Evolutionary conservation across 2,329 filamentous ascomycete genomes (phyloP), one percentile per base, ranked within the genome.

Genomic region (Colletotrichum musae): DNA sequence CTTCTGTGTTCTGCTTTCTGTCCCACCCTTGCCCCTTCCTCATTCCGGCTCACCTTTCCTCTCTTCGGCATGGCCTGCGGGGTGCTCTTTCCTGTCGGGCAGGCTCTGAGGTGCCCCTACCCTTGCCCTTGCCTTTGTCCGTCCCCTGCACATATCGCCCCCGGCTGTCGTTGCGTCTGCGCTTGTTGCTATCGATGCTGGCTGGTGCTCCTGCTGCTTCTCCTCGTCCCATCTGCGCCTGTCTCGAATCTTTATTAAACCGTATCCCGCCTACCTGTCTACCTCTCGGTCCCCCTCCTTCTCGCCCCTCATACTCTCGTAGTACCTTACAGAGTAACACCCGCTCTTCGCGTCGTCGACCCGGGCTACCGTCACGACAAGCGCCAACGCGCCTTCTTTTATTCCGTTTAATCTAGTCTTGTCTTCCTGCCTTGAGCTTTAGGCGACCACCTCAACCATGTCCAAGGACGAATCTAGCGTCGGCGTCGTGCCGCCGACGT

Each of bases 401-500:
- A 39, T 45, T 58, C 47, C 36, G 10, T 21, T 28, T 10, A 16
- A 56, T 24, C 12, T 36, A n/a, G 10, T n/a, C 18, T 36, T 24
- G 26, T 32, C 26, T 16, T 26, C 45, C 13, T 50, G 3, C 36
- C 62, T 50, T 21, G 66, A 48, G 32, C 62, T 41, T 47, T 36
- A 45, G 61, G 43, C 43, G 26, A 57, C 18, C 36, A 18, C 48
- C 41, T 56, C 48, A 64, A 48, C 39, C 47, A 70, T 70, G 68
- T 62, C 68, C 39, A 70, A 70, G 52, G 64, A 70, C 18, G 64
- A 63, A 28, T 54, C 68, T 47, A 47, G 52, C 21, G 64, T 70
- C 39, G 68, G 68, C 68, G 68, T 70, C 24, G 65, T 61, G 9
- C 64, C 64, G 21, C 68, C 66, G 18, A 68, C 67, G 45, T 70